Base-by-base conservation (phyloP, 2,329 filamentous ascomycete species). In the Botryotinia convoluta region DNA sequence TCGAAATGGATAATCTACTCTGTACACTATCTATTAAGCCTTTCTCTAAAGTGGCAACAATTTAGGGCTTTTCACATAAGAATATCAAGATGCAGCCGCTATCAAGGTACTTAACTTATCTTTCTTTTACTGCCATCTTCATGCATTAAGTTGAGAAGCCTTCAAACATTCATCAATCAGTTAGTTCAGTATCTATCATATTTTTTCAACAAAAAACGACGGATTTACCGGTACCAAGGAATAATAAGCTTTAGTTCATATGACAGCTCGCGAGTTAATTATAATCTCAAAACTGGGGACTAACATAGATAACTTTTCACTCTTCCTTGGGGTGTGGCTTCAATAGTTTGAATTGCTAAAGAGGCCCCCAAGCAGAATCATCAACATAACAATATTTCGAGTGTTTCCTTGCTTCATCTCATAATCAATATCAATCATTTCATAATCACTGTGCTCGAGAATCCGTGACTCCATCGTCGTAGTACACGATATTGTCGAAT, bases 401-500 rank as follows among this genome's bases (percentile, higher is more conserved):
- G 32, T 22, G 16, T 71, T 48, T 39, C 69, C 69, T 71, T 71
- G 22, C 69, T 14, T 71, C 32, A 54, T 62, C 57, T 48, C 68
- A 70, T 64, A 35, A 71, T 63, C 26, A 70, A 42, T 26, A 26
- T 44, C 35, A 59, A 42, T 26, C 32, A 54, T 59, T 32, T 51
- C 64, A 39, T 39, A 22, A 32, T 68, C 48, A 68, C 65, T 57
- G 26, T 48, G 39, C 64, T 57, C 35, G 48, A 68, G 48, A 42
- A 54, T 68, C 35, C 64, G 45, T 9, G 48, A 54, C 35, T 68
- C 45, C 45, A n/a, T 57, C 65, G 65, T 68, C 4, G 65, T 68
- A 68, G 65, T 68, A 68, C 48, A 68, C 65, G 65, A 57, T 68
- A 68, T 57, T 57, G 65, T 68, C 65, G 26, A 54, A 29, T 57